A percentile compares a stretch with the other conserved stretches of the same genome.
phyloP scores from a whole-genome alignment of 208 protist genomes.

The Trypanosoma platydactyli region DNA sequence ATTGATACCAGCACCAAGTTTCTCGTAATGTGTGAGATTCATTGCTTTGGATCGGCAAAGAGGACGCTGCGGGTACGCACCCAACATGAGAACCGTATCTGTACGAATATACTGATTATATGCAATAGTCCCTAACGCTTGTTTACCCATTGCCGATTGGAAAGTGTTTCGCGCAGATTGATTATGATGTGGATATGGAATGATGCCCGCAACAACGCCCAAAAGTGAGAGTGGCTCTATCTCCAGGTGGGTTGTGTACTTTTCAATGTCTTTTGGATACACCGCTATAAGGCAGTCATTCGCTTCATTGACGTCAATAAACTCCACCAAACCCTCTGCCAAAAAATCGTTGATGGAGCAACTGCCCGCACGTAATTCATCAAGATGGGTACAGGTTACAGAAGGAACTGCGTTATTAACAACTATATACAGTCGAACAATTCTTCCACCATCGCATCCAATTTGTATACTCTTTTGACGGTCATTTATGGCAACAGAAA shows the following conservation, averaged over 20 bases:
- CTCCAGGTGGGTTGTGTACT: conserved; percentile 92
- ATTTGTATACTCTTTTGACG: conserved; percentile 81
- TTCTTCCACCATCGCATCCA: conserved; percentile 85
- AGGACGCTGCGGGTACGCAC: conserved; percentile 98
- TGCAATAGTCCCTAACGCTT: conserved; percentile 96
- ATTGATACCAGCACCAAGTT: conserved; percentile 99
- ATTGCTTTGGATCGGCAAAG: conserved; percentile 97
- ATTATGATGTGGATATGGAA: conserved; percentile 99
- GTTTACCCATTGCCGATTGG: conserved; percentile 99
- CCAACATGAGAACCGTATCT: conserved; percentile 98
- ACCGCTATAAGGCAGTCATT: conserved; percentile 97
- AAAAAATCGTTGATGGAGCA: conserved; percentile 91
- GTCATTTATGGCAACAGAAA: conserved; percentile 80
- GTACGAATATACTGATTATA: conserved; percentile 96
- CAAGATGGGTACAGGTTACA: conserved; percentile 64
- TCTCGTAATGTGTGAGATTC: conserved; percentile 94
- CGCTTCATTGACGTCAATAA: conserved; percentile 99
- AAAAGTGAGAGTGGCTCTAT: conserved; percentile 91
- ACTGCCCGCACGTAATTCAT: conserved; percentile 45
- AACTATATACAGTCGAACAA: conserved; percentile 78
- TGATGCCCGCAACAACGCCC: conserved; percentile 94
- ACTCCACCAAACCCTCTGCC: conserved; percentile 96
- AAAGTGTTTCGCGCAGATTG: conserved; percentile 99
- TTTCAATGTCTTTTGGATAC: conserved; percentile 85
- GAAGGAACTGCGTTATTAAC: conserved; percentile 59